Conservation (phyloP, 495 filamentous ascomycete genomes). For the Podospora pseudopauciseta region DNA sequence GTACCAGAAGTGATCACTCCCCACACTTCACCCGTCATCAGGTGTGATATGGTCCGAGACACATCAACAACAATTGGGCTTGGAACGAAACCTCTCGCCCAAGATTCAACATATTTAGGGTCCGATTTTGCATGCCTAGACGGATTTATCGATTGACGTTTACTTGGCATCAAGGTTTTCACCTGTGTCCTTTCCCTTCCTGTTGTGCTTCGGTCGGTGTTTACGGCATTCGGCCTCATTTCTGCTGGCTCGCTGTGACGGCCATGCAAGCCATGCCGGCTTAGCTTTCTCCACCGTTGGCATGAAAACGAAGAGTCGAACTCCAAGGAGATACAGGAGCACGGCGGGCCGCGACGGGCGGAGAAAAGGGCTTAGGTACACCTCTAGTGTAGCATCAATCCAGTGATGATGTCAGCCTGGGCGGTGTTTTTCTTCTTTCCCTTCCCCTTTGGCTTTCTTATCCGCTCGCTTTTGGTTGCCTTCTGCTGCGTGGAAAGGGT, state of each 20-base stretch:
- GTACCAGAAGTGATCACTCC: slow-evolving; percentile 6
- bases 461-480: not conserved
- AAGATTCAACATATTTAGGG: not conserved
- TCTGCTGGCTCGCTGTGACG: not conserved
- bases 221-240: not conserved
- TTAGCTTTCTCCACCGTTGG: not conserved
- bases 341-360: not conserved
- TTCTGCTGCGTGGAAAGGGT: not conserved
- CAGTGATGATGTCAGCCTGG: not conserved
- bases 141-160: not conserved
- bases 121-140: slow-evolving; percentile 1
- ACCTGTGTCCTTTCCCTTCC: not conserved
- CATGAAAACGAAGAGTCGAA: not conserved
- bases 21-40: not conserved
- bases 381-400: not conserved
- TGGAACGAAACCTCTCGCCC: not conserved
- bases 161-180: not conserved
- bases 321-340: not conserved
- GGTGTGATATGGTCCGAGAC: not conserved
- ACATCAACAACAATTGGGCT: not conserved
- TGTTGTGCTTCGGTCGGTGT: not conserved
- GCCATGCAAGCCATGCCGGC: not conserved
- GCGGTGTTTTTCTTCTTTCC: not conserved
- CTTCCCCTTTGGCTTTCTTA: not conserved
- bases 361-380: not conserved